Base-by-base conservation (phyloP, 805 yeast genomes). In the Sungouiozyma intestinalis region DNA sequence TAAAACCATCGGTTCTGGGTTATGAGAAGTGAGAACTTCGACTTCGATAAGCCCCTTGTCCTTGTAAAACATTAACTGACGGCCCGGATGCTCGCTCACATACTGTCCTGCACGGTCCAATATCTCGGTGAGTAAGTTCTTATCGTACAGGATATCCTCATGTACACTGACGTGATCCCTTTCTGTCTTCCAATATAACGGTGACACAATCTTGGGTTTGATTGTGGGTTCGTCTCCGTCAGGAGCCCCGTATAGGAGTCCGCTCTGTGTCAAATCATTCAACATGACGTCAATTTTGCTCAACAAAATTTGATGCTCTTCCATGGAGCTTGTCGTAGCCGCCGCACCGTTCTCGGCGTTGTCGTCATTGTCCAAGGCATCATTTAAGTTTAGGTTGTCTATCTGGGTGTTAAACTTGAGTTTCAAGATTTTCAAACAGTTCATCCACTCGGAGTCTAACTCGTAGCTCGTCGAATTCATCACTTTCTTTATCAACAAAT, bases 251-350 rank as follows among this genome's bases (percentile, higher is more conserved):
- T 35, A 16, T 78, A 76, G 7, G 32, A 18, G 76, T 58, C 3
- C 64, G 50, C 94, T 81, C 20, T 74, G 75, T 16, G 64, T 55
- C 8, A 87, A 69, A 58, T 86, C 95, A 33, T 72, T 63, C 15
- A 87, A 67, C 97, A 92, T 92, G 7, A 90, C 85, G 53, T 85
- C 94, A 40, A 87, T 67, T 18, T 76, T 74, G 40, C 72, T 74
- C 49, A 88, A 45, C 31, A 49, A 48, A 2, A 56, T 36, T 14
- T 17, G 38, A 35, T 24, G 27, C 3, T 35, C 45, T 13, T 51
- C 57, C 33, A 40, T 40, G 14, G 39, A 36, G n/a, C n/a, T n/a
- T n/a, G 20, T 18, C 19, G 17, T 13, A 14, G 20, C n/a, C 8
- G 19, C 6, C 4, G 27, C 40, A 16, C 36, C 39, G 29, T 40